Percentiles rank a stretch among this genome's conserved stretches.
These are phyloP conservation scores for Chlamydomonas sphaeroides DNA, from an alignment of 139 green algal species.

Conservation along the genomic window DNA sequence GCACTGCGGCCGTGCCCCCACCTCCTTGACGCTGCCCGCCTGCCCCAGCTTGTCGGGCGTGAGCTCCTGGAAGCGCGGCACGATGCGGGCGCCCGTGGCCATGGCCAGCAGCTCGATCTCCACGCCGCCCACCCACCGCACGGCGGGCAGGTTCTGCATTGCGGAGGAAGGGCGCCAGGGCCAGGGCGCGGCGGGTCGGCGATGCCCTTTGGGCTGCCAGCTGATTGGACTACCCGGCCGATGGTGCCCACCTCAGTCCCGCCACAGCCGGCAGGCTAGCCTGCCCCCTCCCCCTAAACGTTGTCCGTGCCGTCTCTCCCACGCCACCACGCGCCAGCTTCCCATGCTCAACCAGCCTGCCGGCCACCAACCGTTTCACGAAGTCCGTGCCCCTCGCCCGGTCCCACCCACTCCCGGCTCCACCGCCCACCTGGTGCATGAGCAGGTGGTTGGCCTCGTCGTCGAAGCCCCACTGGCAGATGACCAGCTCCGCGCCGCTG, in stretches of 20 bases:
- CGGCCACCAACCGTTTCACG: background rate
- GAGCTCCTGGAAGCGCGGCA: conserved; percentile 83
- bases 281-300: no score
- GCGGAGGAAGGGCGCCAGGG: no score
- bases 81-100: conserved; percentile 94
- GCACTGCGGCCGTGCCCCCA: no score
- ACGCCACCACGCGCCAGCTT: no score
- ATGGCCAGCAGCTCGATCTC: conserved; percentile 99
- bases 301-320: no score
- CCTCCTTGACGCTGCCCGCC: conserved; percentile 84
- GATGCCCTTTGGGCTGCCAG: no score
- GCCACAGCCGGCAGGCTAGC: no score
- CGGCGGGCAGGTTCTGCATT: conserved; percentile 82
- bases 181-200: no score
- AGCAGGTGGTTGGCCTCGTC: conserved; percentile 99
- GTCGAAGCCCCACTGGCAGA: conserved; percentile 99
- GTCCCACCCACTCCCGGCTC: no score
- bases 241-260: no score
- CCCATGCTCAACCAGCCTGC: background rate
- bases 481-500: conserved; percentile 86
- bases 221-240: no score
- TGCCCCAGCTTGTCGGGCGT: conserved; percentile 92
- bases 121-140: conserved; percentile 97
- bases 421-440: conserved; percentile 78
- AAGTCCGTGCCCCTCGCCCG: no score